Percentiles rank a stretch among this genome's conserved stretches.
Conservation (phyloP, 1,284 basidiomycete genomes). For the Ustilago bromivora region DNA sequence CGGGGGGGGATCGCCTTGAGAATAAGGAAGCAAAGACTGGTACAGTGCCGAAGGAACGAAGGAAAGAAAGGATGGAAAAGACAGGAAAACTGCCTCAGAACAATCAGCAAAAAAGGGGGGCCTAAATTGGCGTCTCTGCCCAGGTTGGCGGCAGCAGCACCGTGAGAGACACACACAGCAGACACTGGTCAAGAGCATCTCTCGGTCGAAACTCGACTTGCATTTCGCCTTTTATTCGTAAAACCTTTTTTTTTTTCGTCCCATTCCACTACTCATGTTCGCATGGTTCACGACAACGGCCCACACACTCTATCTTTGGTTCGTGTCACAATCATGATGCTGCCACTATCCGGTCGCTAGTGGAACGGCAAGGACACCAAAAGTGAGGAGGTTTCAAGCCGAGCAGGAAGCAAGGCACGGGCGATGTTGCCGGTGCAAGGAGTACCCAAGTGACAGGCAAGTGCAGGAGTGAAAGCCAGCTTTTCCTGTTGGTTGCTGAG, state of each 20-base stretch:
- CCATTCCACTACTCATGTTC: background rate
- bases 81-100: constrained; percentile 1
- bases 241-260: background rate
- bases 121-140: background rate
- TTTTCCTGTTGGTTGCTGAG: background rate
- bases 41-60: background rate
- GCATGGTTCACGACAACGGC: background rate
- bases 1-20: constrained; percentile 6
- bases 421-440: background rate
- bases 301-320: background rate
- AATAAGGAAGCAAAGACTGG: background rate
- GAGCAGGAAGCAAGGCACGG: background rate
- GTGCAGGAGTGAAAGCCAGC: background rate
- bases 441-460: background rate
- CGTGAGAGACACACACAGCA: background rate
- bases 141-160: background rate
- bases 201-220: constrained; percentile 23
- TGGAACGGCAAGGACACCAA: background rate
- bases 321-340: no score
- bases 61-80: background rate
- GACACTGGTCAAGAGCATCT: constrained; percentile 5
- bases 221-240: background rate
- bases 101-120: constrained; percentile 20
- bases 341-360: background rate
- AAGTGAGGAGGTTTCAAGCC: background rate